Conservation (phyloP, 164 flowering plant genomes). For the Saururus chinensis region DNA sequence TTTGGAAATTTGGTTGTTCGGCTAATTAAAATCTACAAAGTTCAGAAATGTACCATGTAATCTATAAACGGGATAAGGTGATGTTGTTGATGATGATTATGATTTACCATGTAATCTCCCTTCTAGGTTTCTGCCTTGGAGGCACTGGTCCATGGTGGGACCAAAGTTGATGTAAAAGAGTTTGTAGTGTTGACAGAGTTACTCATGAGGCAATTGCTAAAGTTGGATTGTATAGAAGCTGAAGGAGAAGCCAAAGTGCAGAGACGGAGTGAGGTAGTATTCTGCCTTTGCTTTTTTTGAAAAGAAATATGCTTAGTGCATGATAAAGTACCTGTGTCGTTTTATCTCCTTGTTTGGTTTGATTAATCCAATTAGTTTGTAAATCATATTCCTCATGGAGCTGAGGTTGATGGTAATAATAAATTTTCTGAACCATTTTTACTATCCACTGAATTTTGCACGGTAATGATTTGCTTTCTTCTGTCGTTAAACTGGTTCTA, state of each 20-base stretch:
- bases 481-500: too few species aligned
- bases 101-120: background rate
- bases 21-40: too few species aligned
- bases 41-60: too few species aligned
- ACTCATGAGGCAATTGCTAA: constrained; percentile 57
- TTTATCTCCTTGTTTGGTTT: background rate
- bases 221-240: constrained; percentile 68
- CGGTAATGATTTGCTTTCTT: too few species aligned
- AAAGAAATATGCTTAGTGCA: background rate
- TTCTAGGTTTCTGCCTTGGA: constrained; percentile 47
- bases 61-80: background rate
- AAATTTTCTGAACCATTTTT: too few species aligned
- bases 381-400: too few species aligned
- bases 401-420: too few species aligned
- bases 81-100: background rate
- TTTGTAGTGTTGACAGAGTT: constrained; percentile 45
- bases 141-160: constrained; percentile 32
- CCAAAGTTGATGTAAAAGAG: constrained; percentile 45
- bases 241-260: constrained; percentile 70
- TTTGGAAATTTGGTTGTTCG: background rate
- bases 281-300: too few species aligned
- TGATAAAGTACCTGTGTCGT: background rate
- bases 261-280: constrained; percentile 56
- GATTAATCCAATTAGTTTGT: too few species aligned
- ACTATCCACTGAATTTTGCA: too few species aligned